Evolutionary conservation across 2,329 filamentous ascomycete species (phyloP), one percentile per base, ranked within the genome.

Genomic region (Aureobasidium sp.): DNA sequence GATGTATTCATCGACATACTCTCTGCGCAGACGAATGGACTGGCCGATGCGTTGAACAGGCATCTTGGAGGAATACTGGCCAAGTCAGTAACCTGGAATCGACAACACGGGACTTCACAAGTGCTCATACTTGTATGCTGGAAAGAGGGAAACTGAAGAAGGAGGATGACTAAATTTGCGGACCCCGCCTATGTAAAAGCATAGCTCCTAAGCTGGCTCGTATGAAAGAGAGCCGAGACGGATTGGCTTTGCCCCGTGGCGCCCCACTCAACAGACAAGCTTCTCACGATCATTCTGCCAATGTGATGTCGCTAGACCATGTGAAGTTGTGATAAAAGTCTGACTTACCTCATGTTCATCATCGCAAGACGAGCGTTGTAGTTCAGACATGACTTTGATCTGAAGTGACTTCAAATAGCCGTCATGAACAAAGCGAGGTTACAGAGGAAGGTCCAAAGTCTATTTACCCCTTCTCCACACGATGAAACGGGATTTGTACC

Each of bases 11-110:
- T 82, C 81, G 15, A 88, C 76, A 64, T 78, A 82, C 65, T 87
- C 84, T 13, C 84, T 84, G 74, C 86, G 88, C 62, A 93, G 81
- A 70, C 84, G 86, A 60, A 92, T 80, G 66, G 90, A 87, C 74
- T 91, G 89, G 42, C 82, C 88, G 67, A 91, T 81, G 64, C 87
- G 83, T 44, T 57, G 55, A 48, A 59, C 55, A 26, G 62, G 47
- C 48, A 59, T 58, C 2, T 20, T 52, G 47, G 17, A 27, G 7
- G 27, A 34, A 23, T 8, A 23, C 53, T 57, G 53, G 23, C n/a
- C 39, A 46, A 15, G 39, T 57, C 41, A 57, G 53, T 46, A 17
- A 46, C 13, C 15, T 5, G 34, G 17, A 42, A 41, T 26, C 8
- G 41, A 34, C 29, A 27, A 27, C 8, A 17, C 26, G 34, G 41